Evolutionary conservation across 768 basidiomycete genomes (phyloP).

Genomic region (Flagelloscypha sp.): DNA sequence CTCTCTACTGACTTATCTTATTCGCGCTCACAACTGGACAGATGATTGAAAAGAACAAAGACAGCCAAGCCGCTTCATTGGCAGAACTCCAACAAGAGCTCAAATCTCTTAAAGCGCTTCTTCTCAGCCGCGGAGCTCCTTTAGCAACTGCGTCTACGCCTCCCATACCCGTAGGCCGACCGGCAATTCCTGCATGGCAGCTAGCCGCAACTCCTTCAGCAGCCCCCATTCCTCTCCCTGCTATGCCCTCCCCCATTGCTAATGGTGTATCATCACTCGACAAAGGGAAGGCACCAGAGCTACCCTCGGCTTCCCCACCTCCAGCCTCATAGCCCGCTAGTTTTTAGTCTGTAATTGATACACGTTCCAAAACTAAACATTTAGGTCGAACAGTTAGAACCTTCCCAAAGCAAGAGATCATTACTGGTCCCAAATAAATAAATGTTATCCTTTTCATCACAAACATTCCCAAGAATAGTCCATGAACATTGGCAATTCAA

Average conservation of each 20-base stretch:
- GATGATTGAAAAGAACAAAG: slow-evolving; percentile 95
- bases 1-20: slow-evolving; percentile 1
- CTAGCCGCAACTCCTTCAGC: slow-evolving; percentile 39
- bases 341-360: too few species aligned
- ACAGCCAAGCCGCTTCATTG: slow-evolving; percentile 74
- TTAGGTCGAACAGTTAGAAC: too few species aligned
- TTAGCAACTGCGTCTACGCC: slow-evolving; percentile 42
- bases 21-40: slow-evolving; percentile 23
- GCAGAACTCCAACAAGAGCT: slow-evolving; percentile 88
- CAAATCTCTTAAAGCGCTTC: slow-evolving; percentile 85
- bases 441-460: too few species aligned
- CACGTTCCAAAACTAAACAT: too few species aligned
- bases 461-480: too few species aligned
- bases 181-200: slow-evolving; percentile 90
- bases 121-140: slow-evolving; percentile 63
- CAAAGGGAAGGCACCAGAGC: slow-evolving; percentile 11
- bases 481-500: too few species aligned
- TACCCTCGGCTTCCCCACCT: slow-evolving; percentile 18
- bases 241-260: slow-evolving; percentile 13
- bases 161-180: slow-evolving; percentile 47
- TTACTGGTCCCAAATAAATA: too few species aligned
- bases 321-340: too few species aligned
- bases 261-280: slow-evolving; percentile 8
- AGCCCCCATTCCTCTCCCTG: too few species aligned
- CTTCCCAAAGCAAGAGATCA: too few species aligned